Base-by-base conservation (phyloP, 768 basidiomycete species). In the Leccinum boreale region DNA sequence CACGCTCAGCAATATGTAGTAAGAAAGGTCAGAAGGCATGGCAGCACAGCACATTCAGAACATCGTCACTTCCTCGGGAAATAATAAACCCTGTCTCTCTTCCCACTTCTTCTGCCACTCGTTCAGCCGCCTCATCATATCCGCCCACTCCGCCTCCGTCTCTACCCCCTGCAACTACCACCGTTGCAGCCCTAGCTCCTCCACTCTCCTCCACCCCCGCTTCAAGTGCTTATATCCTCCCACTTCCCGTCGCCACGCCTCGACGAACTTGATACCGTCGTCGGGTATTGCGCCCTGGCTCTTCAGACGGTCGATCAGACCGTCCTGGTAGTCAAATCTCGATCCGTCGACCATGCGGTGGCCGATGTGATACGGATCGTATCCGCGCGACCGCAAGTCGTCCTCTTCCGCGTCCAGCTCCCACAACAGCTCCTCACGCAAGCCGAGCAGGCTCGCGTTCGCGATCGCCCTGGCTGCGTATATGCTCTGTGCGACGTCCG, bases 91-190 rank as follows among this genome's bases (percentile, higher is more conserved):
- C 31, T 59, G 58, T 21, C 67, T 64, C n/a, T 62, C 67, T 61
- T 84, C 82, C 80, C 84, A 85, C n/a, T 79, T 72, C 50, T 72
- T 63, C 62, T 83, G 78, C 81, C 82, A 82, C 53, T 66, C 71
- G 42, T 78, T 75, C 26, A 84, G 63, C 50, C 79, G 70, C 31
- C 59, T 46, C 80, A 84, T 79, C 55, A 84, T 56, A 28, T 75
- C 71, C 1, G 74, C 76, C 82, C 82, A 84, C 60, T 83, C 72
- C 21, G 69, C 75, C 70, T 83, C 84, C 1, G 77, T 81, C 67
- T 74, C 71, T 10, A 81, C 76, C n/a, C 77, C 80, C 19, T 73
- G 68, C 29, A 83, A 63, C 82, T 83, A 84, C 55, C 72, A 65
- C 15, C 67, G 64, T 50, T 73, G 70, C 42, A 63, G 60, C 2